Evolutionary conservation across 768 basidiomycete species (phyloP), one percentile per base, ranked within the genome.

Genomic region (Trametes elegans): DNA sequence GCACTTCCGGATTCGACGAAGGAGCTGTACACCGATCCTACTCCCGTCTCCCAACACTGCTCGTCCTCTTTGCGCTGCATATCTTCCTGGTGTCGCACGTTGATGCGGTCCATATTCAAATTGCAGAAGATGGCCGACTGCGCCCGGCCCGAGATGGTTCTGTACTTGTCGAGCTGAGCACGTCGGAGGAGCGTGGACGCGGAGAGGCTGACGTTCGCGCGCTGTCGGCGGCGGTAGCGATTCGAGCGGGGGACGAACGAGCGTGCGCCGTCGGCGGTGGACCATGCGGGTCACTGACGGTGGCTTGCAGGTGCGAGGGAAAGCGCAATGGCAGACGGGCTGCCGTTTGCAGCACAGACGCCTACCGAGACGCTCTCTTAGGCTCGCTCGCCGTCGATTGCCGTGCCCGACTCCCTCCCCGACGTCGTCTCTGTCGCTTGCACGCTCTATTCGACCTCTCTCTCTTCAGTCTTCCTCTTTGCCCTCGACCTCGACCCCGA

Each of bases 231-330:
- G 50, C 50, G 50, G 41, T 18, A 32, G 24, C 41, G 50, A 52
- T 52, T 52, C 41, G 50, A 52, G 41, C 8, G 40, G 41, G 23
- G 21, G 28, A 23, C 28, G 21, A 52, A 34, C 11, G 27, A 50
- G 7, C 10, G 18, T 5, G 29, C 18, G 31, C 45, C 29, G 50
- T 4, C 10, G 29, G 23, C 6, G n/a, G 40, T 7, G 40, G 49
- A 44, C 40, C 58, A 55, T 61, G 53, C 38, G 43, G 53, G 44
- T n/a, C 26, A 19, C 35, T 59, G 51, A 55, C 53, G 35, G 57
- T 27, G 51, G 57, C 57, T 58, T 53, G 47, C 40, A 53, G 45
- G 21, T 31, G 41, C 18, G 43, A 42, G 44, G 45, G 18, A 36
- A 23, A 39, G 47, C n/a, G n/a, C n/a, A n/a, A n/a, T n/a, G n/a